Evolutionary conservation across 2,329 filamentous ascomycete genomes (phyloP), one percentile per base, ranked within the genome.

Genomic region (Cladorrhinum sp.): DNA sequence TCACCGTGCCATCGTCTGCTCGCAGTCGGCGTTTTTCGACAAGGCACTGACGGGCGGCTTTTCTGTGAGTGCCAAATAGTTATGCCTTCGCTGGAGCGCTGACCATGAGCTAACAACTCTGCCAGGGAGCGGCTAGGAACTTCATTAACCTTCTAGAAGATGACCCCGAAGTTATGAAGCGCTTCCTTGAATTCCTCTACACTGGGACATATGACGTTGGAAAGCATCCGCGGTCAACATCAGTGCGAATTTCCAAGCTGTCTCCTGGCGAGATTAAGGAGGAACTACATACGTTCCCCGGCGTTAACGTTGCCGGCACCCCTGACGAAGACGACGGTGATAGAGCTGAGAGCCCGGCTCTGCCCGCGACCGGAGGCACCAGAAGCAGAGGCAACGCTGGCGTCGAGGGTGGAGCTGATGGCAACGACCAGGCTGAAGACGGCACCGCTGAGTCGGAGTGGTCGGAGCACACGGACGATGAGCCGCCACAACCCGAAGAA

Each of bases 1-100:
- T 0, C 75, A 77, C 36, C 68, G 72, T 0, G 66, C 69, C 24
- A 66, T 77, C 16, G 64, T 77, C 4, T 77, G 74, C 59, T 50
- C 70, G 0, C 71, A 75, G 53, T 77, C 73, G 0, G 25, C 65
- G 29, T 72, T 71, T 20, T 77, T 76, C 55, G 68, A 69, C 9
- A 62, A 54, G 10, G 70, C 72, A 3, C 64, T 73, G 50, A 57
- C 62, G 23, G 63, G 54, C 1, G 59, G 57, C 0, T 73, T 76
- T 41, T 67, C 67, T 59, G 75, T 74, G 29, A 32, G 29, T 32
- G 6, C 29, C 29, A 51, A 38, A 58, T 32, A 16, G 36, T 20
- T 18, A 12, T 32, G 22, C 16, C 25, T 0, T 32, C 13, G 29
- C 13, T 32, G 29, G 29, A 32, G 29, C 29, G 29, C 29, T 13